Percentiles rank a stretch among this genome's conserved stretches.
Conservation (phyloP, 78 protist species). For the Monosiga brevicollis region DNA sequence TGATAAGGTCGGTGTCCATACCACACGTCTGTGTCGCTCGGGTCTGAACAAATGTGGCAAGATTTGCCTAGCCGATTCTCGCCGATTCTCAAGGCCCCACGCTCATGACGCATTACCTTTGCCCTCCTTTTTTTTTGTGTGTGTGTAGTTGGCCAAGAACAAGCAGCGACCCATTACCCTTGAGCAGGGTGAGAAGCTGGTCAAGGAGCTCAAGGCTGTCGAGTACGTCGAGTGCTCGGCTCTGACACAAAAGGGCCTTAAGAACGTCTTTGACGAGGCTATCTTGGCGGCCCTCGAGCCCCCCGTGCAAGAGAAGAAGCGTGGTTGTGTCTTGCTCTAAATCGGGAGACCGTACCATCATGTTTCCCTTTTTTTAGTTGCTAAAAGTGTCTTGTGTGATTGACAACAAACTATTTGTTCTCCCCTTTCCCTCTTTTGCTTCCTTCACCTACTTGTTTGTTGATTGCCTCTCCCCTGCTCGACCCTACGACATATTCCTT, state of each 20-base stretch:
- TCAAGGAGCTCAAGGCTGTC: slow-evolving; percentile 37
- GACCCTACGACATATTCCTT: too few relatives aligned
- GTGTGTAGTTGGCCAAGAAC: slow-evolving; percentile 25
- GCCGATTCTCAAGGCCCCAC: too few relatives aligned
- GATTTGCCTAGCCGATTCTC: too few relatives aligned
- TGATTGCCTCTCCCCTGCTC: neutral
- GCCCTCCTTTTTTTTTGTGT: too few relatives aligned
- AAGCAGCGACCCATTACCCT: slow-evolving; percentile 21
- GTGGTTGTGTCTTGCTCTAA: slow-evolving; percentile 30
- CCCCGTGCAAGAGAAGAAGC: slow-evolving; percentile 7
- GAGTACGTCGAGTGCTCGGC: slow-evolving; percentile 84
- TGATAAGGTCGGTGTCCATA: too few relatives aligned
- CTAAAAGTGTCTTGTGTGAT: neutral
- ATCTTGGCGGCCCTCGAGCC: slow-evolving; percentile 47
- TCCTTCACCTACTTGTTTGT: neutral
- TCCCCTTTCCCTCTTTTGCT: neutral
- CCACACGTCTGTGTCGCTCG: too few relatives aligned
- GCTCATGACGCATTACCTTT: too few relatives aligned
- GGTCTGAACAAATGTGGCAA: too few relatives aligned
- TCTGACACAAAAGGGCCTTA: slow-evolving; percentile 63
- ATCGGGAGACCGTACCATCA: neutral
- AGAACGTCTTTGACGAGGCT: slow-evolving; percentile 62
- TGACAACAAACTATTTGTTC: neutral
- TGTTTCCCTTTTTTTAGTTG: neutral
- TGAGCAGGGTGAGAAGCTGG: slow-evolving; percentile 29